Evolutionary conservation across 495 filamentous ascomycete genomes (phyloP).

Genomic region (Neurospora sp.): DNA sequence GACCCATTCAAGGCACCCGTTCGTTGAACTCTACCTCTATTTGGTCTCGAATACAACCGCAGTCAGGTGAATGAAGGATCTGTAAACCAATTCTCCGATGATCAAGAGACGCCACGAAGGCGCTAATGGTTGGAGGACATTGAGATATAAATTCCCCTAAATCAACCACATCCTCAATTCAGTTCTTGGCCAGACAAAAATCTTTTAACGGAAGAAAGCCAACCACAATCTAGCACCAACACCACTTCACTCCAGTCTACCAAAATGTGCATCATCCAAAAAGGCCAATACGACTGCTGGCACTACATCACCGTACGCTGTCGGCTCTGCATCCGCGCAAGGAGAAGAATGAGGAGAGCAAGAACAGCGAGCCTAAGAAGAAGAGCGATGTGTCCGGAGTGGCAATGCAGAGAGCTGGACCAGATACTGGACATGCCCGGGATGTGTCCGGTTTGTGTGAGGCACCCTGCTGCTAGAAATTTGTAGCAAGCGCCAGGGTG

Average conservation of each 20-base stretch:
- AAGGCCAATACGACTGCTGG: background rate
- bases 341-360: background rate
- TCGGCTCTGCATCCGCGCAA: background rate
- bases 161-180: background rate
- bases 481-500: background rate
- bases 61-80: background rate
- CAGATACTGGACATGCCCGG: background rate
- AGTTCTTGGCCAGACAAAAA: background rate
- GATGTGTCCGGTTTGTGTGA: background rate
- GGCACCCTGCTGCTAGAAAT: background rate
- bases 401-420: background rate
- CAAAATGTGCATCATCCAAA: background rate
- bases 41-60: background rate
- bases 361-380: background rate
- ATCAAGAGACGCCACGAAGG: too few relatives aligned
- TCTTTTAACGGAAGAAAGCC: background rate
- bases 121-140: background rate
- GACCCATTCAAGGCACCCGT: background rate
- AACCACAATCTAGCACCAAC: background rate
- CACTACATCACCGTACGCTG: background rate
- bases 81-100: background rate
- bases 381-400: background rate
- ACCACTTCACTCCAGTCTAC: background rate
- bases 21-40: background rate
- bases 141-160: background rate